Base-by-base conservation (phyloP, 352 stramenopile genomes). In the Pythium scleroteichum region DNA sequence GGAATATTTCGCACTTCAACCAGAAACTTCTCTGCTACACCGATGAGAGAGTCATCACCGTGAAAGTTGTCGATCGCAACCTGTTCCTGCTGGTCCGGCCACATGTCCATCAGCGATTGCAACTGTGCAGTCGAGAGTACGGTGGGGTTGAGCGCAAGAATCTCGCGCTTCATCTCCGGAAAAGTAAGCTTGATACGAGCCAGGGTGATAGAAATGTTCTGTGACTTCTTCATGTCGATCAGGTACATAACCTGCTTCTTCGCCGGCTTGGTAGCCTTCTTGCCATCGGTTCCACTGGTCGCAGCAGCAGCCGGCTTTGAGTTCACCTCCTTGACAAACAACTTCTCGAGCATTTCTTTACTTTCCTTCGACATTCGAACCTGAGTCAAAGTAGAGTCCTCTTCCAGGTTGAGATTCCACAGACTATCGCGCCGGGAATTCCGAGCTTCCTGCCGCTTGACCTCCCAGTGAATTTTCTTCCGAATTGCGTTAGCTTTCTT, bases 221-320 rank as follows among this genome's bases (percentile, higher is more conserved):
- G 85, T 19, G 83, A 87, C 52, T 93, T 95, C 50, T 95, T 95
- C 79, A 92, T 90, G 58, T 95, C 85, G 40, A 95, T 87, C 33
- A 95, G 72, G 24, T 80, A 75, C 24, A 94, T 72, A 59, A 90
- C 77, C 24, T 83, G 75, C 56, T 87, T 87, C 67, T 89, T 88
- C 51, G 87, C 79, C 44, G 23, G 40, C 23, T 55, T 73, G 5
- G 64, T 47, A 27, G 51, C 60, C 10, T 49, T 72, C 14, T 74
- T 61, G 23, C 39, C 61, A n/a, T 69, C 62, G 7, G 58, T 40
- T 1, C 62, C 62, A 23, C 72, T 59, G 19, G 60, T 60, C 5
- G 54, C 45, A 23, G 8, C 38, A 8, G n/a, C 54, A 17, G 32
- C 50, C 4, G 48, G 60, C 58, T 89, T 62, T 9, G 85, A 69